A percentile compares a stretch with the other conserved stretches of the same genome.
Conservation (phyloP, 2,329 filamentous ascomycete species). For the Capronia epimyces region DNA sequence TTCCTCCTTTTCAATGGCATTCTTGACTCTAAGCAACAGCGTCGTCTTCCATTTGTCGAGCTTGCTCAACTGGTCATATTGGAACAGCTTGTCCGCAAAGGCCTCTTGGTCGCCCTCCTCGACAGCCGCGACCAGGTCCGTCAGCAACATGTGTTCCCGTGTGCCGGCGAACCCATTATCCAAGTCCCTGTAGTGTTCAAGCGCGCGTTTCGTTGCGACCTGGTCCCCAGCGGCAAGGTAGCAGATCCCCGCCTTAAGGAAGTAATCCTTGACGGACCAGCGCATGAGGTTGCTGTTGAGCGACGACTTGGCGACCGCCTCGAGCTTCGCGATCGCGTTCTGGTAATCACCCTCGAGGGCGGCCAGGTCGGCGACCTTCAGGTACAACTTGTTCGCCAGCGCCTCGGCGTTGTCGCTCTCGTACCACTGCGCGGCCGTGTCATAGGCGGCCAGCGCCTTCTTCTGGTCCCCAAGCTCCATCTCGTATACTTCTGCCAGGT, state of each 20-base stretch:
- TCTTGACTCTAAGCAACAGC: conserved; percentile 75
- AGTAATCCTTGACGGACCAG: conserved; percentile 92
- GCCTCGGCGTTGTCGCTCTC: conserved; percentile 79
- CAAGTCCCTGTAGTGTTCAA: conserved; percentile 75
- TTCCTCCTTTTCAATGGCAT: conserved; percentile 65
- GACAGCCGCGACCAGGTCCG: conserved; percentile 68
- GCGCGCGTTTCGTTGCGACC: conserved; percentile 70
- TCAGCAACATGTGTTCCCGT: conserved; percentile 74
- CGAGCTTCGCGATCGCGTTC: conserved; percentile 74
- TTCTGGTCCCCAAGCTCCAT: conserved; percentile 71
- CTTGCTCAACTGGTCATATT: conserved; percentile 88
- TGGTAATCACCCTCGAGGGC: conserved; percentile 79
- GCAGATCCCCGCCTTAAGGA: conserved; percentile 90
- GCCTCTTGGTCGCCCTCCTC: conserved; percentile 73
- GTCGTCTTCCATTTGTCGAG: conserved; percentile 97
- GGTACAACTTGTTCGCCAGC: conserved; percentile 87
- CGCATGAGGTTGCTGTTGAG: conserved; percentile 89
- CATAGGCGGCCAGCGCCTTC: conserved; percentile 74
- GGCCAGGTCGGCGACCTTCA: conserved; percentile 84
- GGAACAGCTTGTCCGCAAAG: conserved; percentile 80
- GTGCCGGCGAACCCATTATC: conserved; percentile 71
- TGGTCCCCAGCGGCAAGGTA: conserved; percentile 71
- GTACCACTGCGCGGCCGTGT: conserved; percentile 82
- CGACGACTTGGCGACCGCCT: conserved; percentile 71
- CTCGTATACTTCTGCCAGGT: conserved; percentile 80